Evolutionary conservation across 345 rosid species (phyloP).

Genomic region (Tarenaya hassleriana): DNA sequence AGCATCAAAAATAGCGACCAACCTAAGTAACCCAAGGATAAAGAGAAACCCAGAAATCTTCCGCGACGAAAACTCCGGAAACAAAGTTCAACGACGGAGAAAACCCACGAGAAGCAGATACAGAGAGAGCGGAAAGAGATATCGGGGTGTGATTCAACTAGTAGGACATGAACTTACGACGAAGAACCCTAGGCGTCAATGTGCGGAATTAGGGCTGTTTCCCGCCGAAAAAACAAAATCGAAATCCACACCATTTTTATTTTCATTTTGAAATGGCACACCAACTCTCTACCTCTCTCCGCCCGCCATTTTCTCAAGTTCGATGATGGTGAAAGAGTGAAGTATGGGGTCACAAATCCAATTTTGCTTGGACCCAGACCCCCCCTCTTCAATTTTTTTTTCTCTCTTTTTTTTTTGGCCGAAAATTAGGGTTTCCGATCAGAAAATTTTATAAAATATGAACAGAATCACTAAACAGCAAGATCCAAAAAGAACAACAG

Average conservation of each 20-base stretch:
- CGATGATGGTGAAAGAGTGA: not conserved
- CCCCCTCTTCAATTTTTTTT: constrained; percentile 4
- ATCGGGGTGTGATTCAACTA: constrained; percentile 5
- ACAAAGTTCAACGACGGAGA: not conserved
- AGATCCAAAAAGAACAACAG: too few relatives aligned
- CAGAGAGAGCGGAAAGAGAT: too few relatives aligned
- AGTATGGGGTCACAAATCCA: constrained; percentile 19
- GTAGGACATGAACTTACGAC: constrained; percentile 8
- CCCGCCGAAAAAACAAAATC: constrained; percentile 28
- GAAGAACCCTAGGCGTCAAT: constrained; percentile 10
- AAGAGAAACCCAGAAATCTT: constrained; percentile 9
- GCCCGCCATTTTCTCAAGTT: constrained; percentile 33
- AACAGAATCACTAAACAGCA: too few relatives aligned
- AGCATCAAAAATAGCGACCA: not conserved
- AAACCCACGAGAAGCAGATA: not conserved
- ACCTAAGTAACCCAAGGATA: not conserved
- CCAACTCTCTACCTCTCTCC: constrained; percentile 9
- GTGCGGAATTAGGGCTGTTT: constrained; percentile 19
- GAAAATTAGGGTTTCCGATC: constrained; percentile 20
- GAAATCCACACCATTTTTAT: not conserved
- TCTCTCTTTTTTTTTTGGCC: too few relatives aligned
- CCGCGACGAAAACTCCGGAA: not conserved
- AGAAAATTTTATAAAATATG: too few relatives aligned
- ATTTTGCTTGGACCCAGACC: constrained; percentile 8
- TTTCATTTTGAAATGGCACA: constrained; percentile 3